Base-by-base conservation (phyloP, 257 asterid species). In the Nicotiana tomentosiformis region DNA sequence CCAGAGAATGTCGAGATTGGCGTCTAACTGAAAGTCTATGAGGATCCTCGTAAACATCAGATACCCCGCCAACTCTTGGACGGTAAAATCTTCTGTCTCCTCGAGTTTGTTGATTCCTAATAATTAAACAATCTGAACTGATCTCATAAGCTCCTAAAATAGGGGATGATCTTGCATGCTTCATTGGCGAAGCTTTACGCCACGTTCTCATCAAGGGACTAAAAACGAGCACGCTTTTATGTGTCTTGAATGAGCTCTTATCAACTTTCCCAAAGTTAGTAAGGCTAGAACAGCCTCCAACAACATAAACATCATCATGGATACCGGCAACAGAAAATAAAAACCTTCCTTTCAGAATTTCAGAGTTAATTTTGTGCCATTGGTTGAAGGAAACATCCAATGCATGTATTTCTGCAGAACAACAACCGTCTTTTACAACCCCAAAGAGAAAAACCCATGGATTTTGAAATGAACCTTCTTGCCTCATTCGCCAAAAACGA, bases 261-360 rank as follows among this genome's bases (percentile, higher is more conserved):
- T 96, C 99, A 57, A 96, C 90, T 83, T 90, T 90, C 37, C 98
- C 98, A 3, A 90, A 93, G 87, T 93, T 94, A 56, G 97, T 88
- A 91, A 96, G 87, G 93, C 99, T 96, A 81, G 99, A 92, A 88
- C 98, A 88, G 66, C 99, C 99, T 46, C 99, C 99, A 8, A 92
- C 95, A 0, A 93, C 83, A 56, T 90, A 94, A 83, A 96, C 83
- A 37, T 94, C 93, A 53, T 92, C 94, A 56, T 83, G 90, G 43
- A 92, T 81, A 83, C 94, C 89, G 56, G 97, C 91, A 65, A 93
- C 91, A 7, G 99, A 94, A 70, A 94, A 96, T 84, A 92, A 78
- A 81, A 93, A 96, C 83, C 97, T 90, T 76, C 98, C 99, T 72
- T 81, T 88, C 74, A 96, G 93, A 77, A 88, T 70, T 56, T 84